Percentiles rank a stretch among this genome's conserved stretches.
These are phyloP conservation scores for Clathrus columnatus DNA, from an alignment of 768 basidiomycete species.

Conservation along the genomic window DNA sequence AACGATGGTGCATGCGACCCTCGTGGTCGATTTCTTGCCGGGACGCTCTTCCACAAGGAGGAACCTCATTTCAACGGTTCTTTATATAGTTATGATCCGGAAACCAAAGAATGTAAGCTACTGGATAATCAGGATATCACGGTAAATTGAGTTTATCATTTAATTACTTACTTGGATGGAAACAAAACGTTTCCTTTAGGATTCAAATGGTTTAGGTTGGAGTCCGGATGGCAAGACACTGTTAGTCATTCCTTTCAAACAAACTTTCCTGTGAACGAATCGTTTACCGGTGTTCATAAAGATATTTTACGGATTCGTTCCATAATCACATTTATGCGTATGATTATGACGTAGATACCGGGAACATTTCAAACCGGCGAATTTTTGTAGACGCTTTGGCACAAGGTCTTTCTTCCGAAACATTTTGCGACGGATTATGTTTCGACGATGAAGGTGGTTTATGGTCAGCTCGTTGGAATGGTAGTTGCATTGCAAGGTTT, in stretches of 20 bases:
- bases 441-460: conserved; percentile 53
- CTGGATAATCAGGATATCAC: conserved; percentile 61
- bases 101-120: conserved; percentile 34
- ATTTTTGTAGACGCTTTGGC: conserved; percentile 49
- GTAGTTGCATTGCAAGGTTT: conserved; percentile 11
- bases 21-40: conserved; percentile 56
- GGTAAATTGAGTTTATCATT: conserved; percentile 24
- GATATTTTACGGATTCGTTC: conserved; percentile 64
- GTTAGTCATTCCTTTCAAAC: conserved; percentile 26
- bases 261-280: conserved; percentile 9
- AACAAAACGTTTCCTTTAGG: conserved; percentile 29
- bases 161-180: conserved; percentile 10
- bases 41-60: conserved; percentile 39
- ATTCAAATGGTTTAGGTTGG: conserved; percentile 60
- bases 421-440: conserved; percentile 60
- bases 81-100: conserved; percentile 52
- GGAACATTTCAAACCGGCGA: conserved; percentile 47
- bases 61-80: conserved; percentile 44
- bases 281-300: conserved; percentile 20
- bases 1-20: conserved; percentile 66
- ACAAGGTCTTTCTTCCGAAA: conserved; percentile 38
- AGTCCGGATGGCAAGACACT: conserved; percentile 52
- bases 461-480: conserved; percentile 39
- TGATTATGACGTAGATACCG: conserved; percentile 46
- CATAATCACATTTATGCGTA: conserved; percentile 60